Base-by-base conservation (phyloP, 2,329 filamentous ascomycete genomes). In the Nothophoma quercina region DNA sequence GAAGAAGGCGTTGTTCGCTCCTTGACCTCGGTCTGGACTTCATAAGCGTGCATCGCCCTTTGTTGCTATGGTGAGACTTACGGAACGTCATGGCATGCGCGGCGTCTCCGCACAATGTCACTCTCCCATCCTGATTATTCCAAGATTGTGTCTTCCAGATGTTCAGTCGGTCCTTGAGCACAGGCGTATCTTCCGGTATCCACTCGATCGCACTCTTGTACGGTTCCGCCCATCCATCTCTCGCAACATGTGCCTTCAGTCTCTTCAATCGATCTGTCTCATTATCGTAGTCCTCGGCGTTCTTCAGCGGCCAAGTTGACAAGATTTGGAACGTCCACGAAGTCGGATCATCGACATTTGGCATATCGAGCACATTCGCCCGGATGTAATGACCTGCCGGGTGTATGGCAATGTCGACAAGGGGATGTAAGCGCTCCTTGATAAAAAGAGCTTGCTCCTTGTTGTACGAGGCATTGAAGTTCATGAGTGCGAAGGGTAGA, bases 71-170 rank as follows among this genome's bases (percentile, higher is more conserved):
- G 5, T 34, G 16, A 25, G 1, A 30, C 69, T 39, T 60, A 71
- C 65, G 71, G 13, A 73, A 73, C 0, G 73, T 74, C 75, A 77
- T 77, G 3, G 74, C 68, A 57, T 76, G 73, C n/a, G 73, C 74
- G 25, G 72, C 71, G 50, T 76, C 74, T 2, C 73, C 74, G 13
- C 69, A 71, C 4, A 76, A 51, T 18, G 71, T 74, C 7, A 75
- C 62, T 19, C 69, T 53, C 12, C 71, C 73, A 6, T 54, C 55
- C 2, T 59, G 56, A 25, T 69, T 74, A 12, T 74, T 64, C 72
- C 73, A 76, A 2, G 59, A 56, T 4, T 66, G 56, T 1, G 70
- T 66, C 18, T 68, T 71, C 71, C 71, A 76, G 26, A 69, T 69
- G 43, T 70, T 69, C 23, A 76, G 58, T 32, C 67, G 62, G 44